These are phyloP conservation scores for Cryptococcus sp. DNA, from an alignment of 1,284 basidiomycete species.

Conservation along the genomic window DNA sequence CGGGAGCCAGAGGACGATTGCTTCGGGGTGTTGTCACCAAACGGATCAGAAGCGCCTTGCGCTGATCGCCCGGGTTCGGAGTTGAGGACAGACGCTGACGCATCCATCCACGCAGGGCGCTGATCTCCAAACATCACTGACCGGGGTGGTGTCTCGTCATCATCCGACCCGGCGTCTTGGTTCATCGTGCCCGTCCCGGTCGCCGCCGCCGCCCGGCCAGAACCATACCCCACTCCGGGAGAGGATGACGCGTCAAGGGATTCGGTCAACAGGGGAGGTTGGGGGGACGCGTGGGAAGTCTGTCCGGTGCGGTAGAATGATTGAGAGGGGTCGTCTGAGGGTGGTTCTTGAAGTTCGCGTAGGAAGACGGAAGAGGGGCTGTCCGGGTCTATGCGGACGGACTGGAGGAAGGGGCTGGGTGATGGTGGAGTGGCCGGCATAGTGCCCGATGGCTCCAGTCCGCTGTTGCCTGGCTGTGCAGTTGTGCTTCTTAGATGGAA, in stretches of 20 bases:
- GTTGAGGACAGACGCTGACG: not conserved
- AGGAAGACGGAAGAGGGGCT: conserved; percentile 42
- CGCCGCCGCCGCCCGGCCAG: not conserved
- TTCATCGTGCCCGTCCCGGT: not conserved
- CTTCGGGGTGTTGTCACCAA: conserved; percentile 11
- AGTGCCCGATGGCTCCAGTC: too few species aligned
- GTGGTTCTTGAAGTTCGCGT: conserved; percentile 26
- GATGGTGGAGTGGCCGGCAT: too few species aligned
- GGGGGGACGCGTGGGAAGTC: conserved; percentile 13
- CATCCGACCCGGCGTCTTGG: conserved; percentile 20
- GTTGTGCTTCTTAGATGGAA: too few species aligned
- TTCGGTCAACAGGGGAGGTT: conserved; percentile 1
- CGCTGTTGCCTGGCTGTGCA: too few species aligned
- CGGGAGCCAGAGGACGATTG: conserved; percentile 13
- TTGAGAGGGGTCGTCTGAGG: conserved; percentile 11
- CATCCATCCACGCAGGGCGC: not conserved
- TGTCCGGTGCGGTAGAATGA: conserved; percentile 1
- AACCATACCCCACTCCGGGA: not conserved
- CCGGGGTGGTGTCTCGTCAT: conserved; percentile 34
- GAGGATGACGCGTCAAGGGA: conserved; percentile 17
- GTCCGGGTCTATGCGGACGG: conserved; percentile 24
- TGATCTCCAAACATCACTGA: conserved; percentile 34
- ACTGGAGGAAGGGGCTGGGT: too few species aligned
- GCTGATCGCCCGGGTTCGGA: not conserved
- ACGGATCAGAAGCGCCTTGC: not conserved